These are phyloP conservation scores for Heterobasidion annosum DNA, from an alignment of 1,284 basidiomycete species.

Conservation along the genomic window DNA sequence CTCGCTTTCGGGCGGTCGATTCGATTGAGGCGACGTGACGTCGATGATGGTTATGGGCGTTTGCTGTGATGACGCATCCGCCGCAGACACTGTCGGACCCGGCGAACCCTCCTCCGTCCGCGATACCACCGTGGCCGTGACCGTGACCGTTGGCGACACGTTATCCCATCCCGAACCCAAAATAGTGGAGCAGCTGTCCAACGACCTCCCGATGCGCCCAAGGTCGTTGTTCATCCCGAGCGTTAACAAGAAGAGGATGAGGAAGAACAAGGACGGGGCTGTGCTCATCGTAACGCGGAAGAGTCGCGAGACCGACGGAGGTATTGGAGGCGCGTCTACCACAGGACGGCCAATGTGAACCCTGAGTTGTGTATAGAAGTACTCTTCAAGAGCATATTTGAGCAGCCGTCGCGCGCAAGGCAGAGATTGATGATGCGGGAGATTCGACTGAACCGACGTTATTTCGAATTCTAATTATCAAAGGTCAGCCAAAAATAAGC, in stretches of 20 bases:
- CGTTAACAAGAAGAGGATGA: constrained; percentile 26
- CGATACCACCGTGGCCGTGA: constrained; percentile 10
- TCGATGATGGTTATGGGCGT: constrained; percentile 11
- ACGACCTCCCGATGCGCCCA: constrained; percentile 22
- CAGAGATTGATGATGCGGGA: constrained; percentile 31
- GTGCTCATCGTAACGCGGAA: constrained; percentile 5
- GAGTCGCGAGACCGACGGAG: constrained; percentile 1
- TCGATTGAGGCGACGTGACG: constrained; percentile 4
- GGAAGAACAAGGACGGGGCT: constrained; percentile 14
- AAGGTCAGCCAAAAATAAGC: neutral
- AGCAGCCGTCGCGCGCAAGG: constrained; percentile 31
- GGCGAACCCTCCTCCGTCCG: neutral
- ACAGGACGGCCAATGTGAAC: constrained; percentile 10
- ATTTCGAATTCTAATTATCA: constrained; percentile 30
- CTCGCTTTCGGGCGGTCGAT: neutral
- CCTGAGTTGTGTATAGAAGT: constrained; percentile 42
- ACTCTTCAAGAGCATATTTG: constrained; percentile 45
- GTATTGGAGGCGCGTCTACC: neutral
- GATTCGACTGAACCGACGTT: constrained; percentile 34
- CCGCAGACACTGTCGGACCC: neutral
- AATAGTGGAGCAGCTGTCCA: constrained; percentile 17
- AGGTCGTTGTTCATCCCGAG: constrained; percentile 26
- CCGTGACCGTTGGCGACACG: constrained; percentile 4
- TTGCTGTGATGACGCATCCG: neutral
- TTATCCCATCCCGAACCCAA: constrained; percentile 1